A percentile compares a stretch with the other conserved stretches of the same genome.
These are phyloP conservation scores for Flaveria floridana DNA, from an alignment of 140 eudicot genomes.

Conservation along the genomic window DNA sequence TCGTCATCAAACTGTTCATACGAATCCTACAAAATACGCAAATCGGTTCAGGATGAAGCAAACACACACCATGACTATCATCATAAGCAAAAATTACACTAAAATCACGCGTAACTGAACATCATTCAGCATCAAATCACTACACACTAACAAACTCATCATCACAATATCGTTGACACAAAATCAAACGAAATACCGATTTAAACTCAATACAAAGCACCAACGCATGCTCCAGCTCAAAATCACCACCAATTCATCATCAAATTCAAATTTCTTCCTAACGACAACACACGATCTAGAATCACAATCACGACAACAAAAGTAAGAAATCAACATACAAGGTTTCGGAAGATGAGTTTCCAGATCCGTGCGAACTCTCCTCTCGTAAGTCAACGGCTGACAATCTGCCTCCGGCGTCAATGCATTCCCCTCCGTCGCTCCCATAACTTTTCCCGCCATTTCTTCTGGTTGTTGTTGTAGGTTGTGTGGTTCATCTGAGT, in stretches of 20 bases:
- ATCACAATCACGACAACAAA: background rate
- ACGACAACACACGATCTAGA: slow-evolving; percentile 17
- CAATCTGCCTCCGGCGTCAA: slow-evolving; percentile 67
- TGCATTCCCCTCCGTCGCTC: slow-evolving; percentile 35
- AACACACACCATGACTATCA: background rate
- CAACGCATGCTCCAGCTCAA: background rate
- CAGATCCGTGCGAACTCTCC: slow-evolving; percentile 69
- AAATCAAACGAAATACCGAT: background rate
- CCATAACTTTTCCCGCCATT: slow-evolving; percentile 40
- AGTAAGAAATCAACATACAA: slow-evolving; percentile 37
- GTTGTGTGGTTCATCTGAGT: background rate
- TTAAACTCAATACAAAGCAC: background rate
- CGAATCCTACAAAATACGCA: background rate
- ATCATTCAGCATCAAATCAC: background rate
- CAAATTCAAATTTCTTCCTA: background rate
- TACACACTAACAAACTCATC: slow-evolving; percentile 31
- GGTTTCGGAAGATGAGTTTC: slow-evolving; percentile 89
- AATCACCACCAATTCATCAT: background rate
- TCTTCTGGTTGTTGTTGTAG: background rate
- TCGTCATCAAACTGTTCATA: background rate
- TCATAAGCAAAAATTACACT: background rate
- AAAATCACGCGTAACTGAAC: background rate
- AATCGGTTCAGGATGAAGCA: background rate
- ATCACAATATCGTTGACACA: slow-evolving; percentile 10
- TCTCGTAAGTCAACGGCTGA: slow-evolving; percentile 64